Conservation (phyloP, 495 filamentous ascomycete genomes). For the Hypoxylon trugodes region DNA sequence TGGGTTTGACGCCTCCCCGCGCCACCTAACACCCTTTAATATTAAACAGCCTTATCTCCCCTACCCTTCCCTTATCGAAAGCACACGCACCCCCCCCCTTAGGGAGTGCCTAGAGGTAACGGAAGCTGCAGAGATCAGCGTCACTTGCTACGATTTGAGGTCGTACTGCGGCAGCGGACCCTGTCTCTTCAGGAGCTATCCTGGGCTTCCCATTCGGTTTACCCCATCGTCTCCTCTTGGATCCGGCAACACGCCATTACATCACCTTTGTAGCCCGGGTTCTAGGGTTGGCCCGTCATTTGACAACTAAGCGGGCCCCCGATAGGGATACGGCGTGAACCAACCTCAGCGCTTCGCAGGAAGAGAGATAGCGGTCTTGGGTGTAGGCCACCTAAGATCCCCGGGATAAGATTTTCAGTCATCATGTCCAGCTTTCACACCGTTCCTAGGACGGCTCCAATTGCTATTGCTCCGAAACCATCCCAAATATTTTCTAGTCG, state of each 20-base stretch:
- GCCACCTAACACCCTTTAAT: too few relatives aligned
- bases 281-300: conserved; percentile 25
- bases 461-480: conserved; percentile 65
- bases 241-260: conserved; percentile 20
- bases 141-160: conserved; percentile 32
- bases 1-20: conserved; percentile 29
- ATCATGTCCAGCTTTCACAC: conserved; percentile 60
- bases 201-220: conserved; percentile 17
- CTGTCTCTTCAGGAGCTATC: conserved; percentile 20
- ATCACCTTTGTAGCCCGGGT: conserved; percentile 22
- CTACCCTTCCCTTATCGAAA: conserved; percentile 37
- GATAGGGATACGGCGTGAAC: conserved; percentile 26
- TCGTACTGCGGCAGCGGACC: conserved; percentile 33
- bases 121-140: conserved; percentile 34
- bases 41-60: conserved; percentile 39
- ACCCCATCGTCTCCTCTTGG: conserved; percentile 26
- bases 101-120: conserved; percentile 18
- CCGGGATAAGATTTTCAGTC: too few relatives aligned
- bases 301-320: conserved; percentile 15
- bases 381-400: conserved; percentile 17
- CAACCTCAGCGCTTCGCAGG: conserved; percentile 25
- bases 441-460: conserved; percentile 63
- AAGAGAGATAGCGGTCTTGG: conserved; percentile 15
- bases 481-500: conserved; percentile 53
- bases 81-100: conserved; percentile 6